These are phyloP conservation scores for Eleusine coracana DNA, from an alignment of 176 grass and related monocot species.

Conservation along the genomic window DNA sequence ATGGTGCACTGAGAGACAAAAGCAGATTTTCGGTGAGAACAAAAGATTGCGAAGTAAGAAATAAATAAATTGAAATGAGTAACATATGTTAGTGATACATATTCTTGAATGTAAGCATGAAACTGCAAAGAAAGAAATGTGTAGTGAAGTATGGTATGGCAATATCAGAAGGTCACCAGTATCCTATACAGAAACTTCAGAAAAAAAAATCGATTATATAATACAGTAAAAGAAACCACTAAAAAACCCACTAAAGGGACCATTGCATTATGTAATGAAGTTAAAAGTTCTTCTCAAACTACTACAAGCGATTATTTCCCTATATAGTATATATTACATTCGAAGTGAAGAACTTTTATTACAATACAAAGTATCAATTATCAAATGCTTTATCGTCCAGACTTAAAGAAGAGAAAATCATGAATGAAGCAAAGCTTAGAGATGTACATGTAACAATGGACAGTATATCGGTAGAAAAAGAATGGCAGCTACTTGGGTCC, in stretches of 20 bases:
- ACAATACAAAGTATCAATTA: not conserved
- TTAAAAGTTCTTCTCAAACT: not conserved
- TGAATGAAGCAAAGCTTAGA: not conserved
- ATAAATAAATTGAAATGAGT: not conserved
- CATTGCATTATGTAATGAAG: not conserved
- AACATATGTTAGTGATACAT: not conserved
- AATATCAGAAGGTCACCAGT: not conserved
- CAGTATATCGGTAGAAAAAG: not conserved
- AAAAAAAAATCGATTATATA: not conserved
- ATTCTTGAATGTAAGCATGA: not conserved
- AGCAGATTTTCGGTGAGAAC: not conserved
- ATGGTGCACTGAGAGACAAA: too few relatives aligned
- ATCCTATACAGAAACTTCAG: not conserved
- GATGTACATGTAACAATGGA: not conserved
- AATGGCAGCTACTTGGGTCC: not conserved
- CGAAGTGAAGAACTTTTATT: not conserved
- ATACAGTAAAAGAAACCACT: not conserved
- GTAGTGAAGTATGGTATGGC: not conserved
- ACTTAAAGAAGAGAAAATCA: not conserved
- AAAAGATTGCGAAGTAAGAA: not conserved
- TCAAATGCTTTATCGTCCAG: not conserved
- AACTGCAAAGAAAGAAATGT: not conserved
- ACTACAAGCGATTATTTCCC: not conserved
- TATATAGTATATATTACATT: not conserved
- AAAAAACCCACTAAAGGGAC: not conserved